Evolutionary conservation across 2,329 filamentous ascomycete species (phyloP), one percentile per base, ranked within the genome.

Genomic region (Plectosphaerella sp.): DNA sequence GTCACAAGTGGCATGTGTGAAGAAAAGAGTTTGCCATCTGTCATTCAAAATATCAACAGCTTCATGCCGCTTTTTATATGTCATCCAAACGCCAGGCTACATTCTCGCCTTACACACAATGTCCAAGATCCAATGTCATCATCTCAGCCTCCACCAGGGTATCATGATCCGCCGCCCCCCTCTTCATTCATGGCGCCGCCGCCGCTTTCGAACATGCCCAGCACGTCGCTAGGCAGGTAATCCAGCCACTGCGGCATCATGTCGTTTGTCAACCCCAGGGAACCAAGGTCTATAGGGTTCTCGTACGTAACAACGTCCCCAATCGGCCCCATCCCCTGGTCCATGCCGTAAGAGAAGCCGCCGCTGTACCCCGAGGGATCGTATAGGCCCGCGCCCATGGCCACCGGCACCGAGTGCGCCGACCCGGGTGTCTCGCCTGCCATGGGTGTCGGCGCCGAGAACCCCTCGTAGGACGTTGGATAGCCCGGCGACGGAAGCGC

Each of bases 181-280:
- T 49, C 48, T 10, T 39, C 48, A n/a, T 41, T 43, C 48, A 49
- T 49, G 24, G 42, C 16, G 33, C 52, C 47, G n/a, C 47, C 49
- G 5, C 53, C 51, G 10, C 53, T 55, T 28, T 77, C 76, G 58
- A 79, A 83, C 50, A 83, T 77, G 33, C 75, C 77, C 39, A 88
- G 61, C 54, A 88, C 77, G 61, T 89, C 85, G 22, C 78, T 79
- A 0, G 87, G 86, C 7, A 91, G 71, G 54, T 88, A 89, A 60
- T 90, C 88, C 11, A 91, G 72, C 86, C 88, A 92, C 4, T 70
- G 69, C 1, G 85, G 83, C 75, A 88, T 82, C 68, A 89, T 80
- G 43, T 89, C 86, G 15, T 83, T 79, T 2, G 73, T 71, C 39
- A 77, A 55, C 0, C 83, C 84, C 16, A 91, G 69, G 5, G 81